Conservation (phyloP, 768 basidiomycete species). For the Mycena rebaudengoi region DNA sequence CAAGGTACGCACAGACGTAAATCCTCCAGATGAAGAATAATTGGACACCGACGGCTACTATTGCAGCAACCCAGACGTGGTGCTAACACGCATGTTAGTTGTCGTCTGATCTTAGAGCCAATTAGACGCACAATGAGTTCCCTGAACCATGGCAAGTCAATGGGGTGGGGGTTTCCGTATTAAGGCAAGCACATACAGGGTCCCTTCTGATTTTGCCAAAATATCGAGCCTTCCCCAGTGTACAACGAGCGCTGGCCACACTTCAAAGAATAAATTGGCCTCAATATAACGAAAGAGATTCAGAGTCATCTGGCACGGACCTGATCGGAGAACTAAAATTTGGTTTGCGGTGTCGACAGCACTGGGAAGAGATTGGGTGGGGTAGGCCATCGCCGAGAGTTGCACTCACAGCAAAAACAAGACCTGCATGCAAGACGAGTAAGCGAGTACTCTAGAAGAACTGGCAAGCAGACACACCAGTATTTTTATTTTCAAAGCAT, state of each 20-base stretch:
- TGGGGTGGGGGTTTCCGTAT: too few species aligned
- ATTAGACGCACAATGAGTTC: constrained; percentile 14
- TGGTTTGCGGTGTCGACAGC: constrained; percentile 11
- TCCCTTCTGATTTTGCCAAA: constrained; percentile 11
- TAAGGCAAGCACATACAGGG: constrained; percentile 5
- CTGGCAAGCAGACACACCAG: background rate
- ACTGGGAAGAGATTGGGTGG: too few species aligned
- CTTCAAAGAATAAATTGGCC: background rate
- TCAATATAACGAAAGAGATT: background rate
- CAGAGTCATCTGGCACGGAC: background rate
- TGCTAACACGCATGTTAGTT: background rate
- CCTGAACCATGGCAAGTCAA: background rate
- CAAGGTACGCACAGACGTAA: background rate
- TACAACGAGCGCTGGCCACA: constrained; percentile 14
- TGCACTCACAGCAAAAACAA: background rate
- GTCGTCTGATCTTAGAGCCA: background rate
- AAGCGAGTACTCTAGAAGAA: background rate
- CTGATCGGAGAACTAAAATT: constrained; percentile 10
- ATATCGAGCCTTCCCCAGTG: constrained; percentile 16
- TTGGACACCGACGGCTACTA: constrained; percentile 10
- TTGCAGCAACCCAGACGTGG: constrained; percentile 20
- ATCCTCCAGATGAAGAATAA: constrained; percentile 17
- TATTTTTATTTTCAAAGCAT: constrained; percentile 7
- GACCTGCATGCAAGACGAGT: background rate
- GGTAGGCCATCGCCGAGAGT: too few species aligned